Base-by-base conservation (phyloP, 2,329 filamentous ascomycete species). In the Epichloe typhina region DNA sequence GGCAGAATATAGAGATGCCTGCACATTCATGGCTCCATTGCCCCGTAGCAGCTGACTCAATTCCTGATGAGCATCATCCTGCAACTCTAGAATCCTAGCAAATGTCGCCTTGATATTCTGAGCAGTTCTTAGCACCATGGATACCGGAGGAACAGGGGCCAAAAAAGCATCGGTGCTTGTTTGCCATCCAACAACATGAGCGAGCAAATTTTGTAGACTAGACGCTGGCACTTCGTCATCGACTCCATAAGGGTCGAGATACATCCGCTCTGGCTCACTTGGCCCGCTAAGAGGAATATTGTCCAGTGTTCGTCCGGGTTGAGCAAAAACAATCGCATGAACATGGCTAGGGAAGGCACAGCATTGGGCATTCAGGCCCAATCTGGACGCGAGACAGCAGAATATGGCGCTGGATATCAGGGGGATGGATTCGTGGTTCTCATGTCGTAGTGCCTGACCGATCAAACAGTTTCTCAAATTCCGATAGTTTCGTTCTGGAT, bases 381-480 rank as follows among this genome's bases (percentile, higher is more conserved):
- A 64, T 38, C 85, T 77, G 50, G 79, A 75, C 1, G 88, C 90
- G 15, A 97, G 66, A 52, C 82, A 83, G 61, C 86, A 93, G 67
- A 84, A 98, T 55, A 97, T 95, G 53, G 84, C 84, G 50, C 84
- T 84, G 2, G 88, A 93, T 54, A 96, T 84, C 47, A 96, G 75
- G 2, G 93, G 93, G 8, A 96, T 74, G 1, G 89, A 91, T 31
- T 86, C 82, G 60, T 95, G 88, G 0, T 77, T 75, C 6, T 77
- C 69, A 47, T 86, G 82, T 37, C 80, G 82, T 42, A 97, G 72
- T 4, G 86, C 88, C 54, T 94, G 74, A 9, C 88, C 88, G 51
- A 98, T 82, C 58, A 95, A 86, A 59, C 87, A 94, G 66, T 97
- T 95, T 54, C 86, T 80, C 52, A 97, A 68, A 52, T 84, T 83